Base-by-base conservation (phyloP, 1,284 basidiomycete species). In the Mycena sp. region DNA sequence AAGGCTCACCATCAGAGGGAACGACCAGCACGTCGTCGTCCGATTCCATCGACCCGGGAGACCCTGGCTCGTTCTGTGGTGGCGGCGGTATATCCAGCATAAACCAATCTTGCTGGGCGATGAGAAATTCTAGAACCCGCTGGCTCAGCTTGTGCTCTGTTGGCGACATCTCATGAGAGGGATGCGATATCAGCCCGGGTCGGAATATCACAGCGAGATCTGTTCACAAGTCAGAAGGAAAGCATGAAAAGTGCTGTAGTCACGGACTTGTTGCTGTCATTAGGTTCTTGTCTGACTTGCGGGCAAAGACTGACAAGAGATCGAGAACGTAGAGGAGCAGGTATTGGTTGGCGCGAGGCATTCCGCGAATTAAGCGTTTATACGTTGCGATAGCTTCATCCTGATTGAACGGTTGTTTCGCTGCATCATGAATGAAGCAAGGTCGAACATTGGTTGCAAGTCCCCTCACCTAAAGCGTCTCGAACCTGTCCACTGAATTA, bases 251-350 rank as follows among this genome's bases (percentile, higher is more conserved):
- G n/a, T 23, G 57, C 40, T 26, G 46, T 35, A 35, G 32, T 35
- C 32, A 38, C 92, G 73, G 69, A 96, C 95, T 99, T 64, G 92
- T 87, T 16, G 96, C 92, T 1, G 92, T 96, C 97, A 99, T 99
- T 48, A 96, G 82, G 75, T 99, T 99, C 80, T 92, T 93, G 70
- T 96, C 92, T 26, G 90, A 87, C 75, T 95, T 95, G 61, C 92
- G 87, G 2, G 95, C 92, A 78, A 99, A 98, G 9, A 99, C 95
- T 49, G 95, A 95, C 49, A 99, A 83, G 23, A 99, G 86, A 76
- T 99, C 97, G 64, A 99, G 87, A 32, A 99, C 94, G 76, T 99
- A 99, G 58, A 99, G 89, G 28, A 99, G 84, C 23, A 99, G 88
- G 75, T 96, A 98, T 74, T 97, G 95, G 70, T 98, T 97, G 32